These are phyloP conservation scores for Firmiana major DNA, from an alignment of 345 rosid species.

Conservation along the genomic window DNA sequence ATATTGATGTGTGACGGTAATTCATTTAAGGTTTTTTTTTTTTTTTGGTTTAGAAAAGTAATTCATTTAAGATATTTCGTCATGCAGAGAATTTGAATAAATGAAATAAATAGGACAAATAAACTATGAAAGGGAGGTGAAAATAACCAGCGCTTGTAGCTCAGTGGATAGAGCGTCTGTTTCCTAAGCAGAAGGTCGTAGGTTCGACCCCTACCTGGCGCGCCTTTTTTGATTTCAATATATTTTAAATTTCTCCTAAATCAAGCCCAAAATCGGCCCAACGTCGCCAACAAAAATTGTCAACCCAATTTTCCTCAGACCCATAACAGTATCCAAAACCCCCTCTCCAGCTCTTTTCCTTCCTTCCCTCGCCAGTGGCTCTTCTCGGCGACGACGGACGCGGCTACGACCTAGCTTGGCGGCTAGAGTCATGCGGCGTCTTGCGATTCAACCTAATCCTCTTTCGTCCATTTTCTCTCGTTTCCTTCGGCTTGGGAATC, in stretches of 20 bases:
- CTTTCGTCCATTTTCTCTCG: conserved; percentile 48
- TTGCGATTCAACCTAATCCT: conserved; percentile 55
- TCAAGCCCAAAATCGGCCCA: background rate
- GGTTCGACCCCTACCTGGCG: conserved; percentile 97
- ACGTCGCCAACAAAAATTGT: background rate
- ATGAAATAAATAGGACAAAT: no score
- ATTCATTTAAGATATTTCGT: no score
- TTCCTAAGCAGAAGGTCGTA: conserved; percentile 98
- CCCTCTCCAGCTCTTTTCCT: background rate
- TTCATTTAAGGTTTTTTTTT: no score
- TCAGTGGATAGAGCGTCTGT: conserved; percentile 99
- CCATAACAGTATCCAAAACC: background rate
- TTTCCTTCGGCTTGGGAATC: conserved; percentile 72
- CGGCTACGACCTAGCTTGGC: conserved; percentile 75
- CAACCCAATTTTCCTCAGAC: background rate
- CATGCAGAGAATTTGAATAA: no score
- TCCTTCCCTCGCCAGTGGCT: conserved; percentile 29
- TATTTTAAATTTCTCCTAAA: background rate
- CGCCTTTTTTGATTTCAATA: background rate
- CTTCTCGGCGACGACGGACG: conserved; percentile 83
- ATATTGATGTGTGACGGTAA: no score
- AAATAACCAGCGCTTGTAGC: conserved; percentile 60
- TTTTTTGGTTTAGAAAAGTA: no score
- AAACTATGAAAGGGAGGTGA: no score
- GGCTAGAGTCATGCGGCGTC: conserved; percentile 66